Conservation (phyloP, 2,329 filamentous ascomycete species). For the Domatiomyces globalis region DNA sequence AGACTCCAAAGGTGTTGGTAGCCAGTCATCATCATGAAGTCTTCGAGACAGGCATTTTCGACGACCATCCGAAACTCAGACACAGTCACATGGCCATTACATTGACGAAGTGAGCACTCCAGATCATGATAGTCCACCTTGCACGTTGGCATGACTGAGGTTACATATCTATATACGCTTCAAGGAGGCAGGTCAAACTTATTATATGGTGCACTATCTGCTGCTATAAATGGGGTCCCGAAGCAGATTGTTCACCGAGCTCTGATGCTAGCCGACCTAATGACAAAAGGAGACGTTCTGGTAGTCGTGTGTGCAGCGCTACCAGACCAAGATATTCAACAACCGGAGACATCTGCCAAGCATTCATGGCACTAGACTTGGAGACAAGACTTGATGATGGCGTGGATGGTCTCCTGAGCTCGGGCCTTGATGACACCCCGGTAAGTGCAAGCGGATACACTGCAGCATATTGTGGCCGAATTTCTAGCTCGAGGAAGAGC, state of each 20-base stretch:
- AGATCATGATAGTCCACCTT: conserved; percentile 4
- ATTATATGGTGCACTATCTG: conserved; percentile 77
- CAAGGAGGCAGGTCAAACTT: conserved; percentile 53
- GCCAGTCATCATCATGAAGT: conserved; percentile 51
- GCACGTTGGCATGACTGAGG: conserved; percentile 29
- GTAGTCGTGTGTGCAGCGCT: conserved; percentile 56
- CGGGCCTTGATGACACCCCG: background rate
- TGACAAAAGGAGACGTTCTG: conserved; percentile 61
- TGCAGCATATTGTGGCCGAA: too few relatives aligned
- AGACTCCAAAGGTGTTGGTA: conserved; percentile 45
- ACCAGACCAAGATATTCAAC: conserved; percentile 47
- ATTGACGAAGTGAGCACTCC: conserved; percentile 21
- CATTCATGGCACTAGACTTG: conserved; percentile 12
- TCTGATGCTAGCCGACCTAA: conserved; percentile 54
- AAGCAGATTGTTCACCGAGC: conserved; percentile 58
- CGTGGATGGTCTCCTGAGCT: background rate
- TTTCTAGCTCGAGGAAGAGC: too few relatives aligned
- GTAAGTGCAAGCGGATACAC: too few relatives aligned
- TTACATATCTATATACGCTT: conserved; percentile 56
- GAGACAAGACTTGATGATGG: conserved; percentile 3
- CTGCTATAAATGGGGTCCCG: conserved; percentile 73
- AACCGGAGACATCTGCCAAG: conserved; percentile 31
- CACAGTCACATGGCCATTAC: conserved; percentile 47
- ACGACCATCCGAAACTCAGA: conserved; percentile 33
- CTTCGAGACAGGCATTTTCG: conserved; percentile 38